Percentiles rank a stretch among this genome's conserved stretches.
Conservation (phyloP, 208 protist species). For the Acanthamoeba polyphaga region DNA sequence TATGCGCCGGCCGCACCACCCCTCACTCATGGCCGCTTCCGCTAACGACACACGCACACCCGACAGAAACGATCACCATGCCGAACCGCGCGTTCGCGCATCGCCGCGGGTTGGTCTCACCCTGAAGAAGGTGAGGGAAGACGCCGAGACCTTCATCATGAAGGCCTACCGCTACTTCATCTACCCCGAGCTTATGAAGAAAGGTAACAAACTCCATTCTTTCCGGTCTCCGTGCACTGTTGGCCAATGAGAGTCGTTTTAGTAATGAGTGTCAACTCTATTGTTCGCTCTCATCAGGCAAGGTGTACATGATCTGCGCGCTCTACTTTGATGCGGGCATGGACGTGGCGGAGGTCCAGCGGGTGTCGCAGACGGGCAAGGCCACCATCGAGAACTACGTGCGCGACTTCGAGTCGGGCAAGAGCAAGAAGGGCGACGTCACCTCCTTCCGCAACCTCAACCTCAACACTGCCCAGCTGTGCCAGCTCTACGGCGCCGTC, state of each 20-base stretch:
- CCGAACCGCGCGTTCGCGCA: not conserved
- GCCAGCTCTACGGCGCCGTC: conserved; percentile 64
- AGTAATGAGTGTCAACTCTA: not conserved
- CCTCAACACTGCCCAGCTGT: conserved; percentile 50
- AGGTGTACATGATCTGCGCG: conserved; percentile 74
- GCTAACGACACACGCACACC: not conserved
- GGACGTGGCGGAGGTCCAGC: conserved; percentile 43
- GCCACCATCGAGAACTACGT: conserved; percentile 64
- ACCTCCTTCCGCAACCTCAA: not conserved
- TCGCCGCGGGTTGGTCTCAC: conserved; percentile 42
- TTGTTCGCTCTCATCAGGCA: too few species aligned
- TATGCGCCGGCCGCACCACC: not conserved
- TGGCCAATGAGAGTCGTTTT: not conserved
- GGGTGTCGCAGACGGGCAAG: conserved; percentile 46
- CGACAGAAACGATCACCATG: not conserved
- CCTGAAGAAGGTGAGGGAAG: conserved; percentile 60
- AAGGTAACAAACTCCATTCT: not conserved
- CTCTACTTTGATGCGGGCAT: conserved; percentile 40
- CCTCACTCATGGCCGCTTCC: not conserved
- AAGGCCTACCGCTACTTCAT: conserved; percentile 68
- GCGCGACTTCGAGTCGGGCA: conserved; percentile 13
- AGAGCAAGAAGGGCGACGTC: conserved; percentile 34
- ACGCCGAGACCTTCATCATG: conserved; percentile 71
- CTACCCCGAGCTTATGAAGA: conserved; percentile 74
- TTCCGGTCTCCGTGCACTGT: not conserved